Base-by-base conservation (phyloP, 768 basidiomycete genomes). In the Pisolithus sp. region DNA sequence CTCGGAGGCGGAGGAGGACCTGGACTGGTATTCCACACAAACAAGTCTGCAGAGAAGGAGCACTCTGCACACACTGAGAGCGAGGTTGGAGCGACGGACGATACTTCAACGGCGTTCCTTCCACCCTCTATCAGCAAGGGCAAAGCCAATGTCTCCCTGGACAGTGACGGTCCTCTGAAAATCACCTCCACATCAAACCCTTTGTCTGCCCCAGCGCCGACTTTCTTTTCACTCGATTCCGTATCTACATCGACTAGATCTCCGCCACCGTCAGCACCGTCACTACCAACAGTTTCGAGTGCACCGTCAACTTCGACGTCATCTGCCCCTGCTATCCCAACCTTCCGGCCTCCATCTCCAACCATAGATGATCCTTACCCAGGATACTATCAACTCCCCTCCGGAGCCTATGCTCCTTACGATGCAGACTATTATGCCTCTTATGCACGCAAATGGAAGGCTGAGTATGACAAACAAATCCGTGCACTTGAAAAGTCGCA, bases 321-420 rank as follows among this genome's bases (percentile, higher is more conserved):
- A 6, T 45, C 89, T 21, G 89, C 90, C 0, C 89, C 89, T 5
- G 66, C 65, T 13, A 64, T 92, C 10, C 77, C 84, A 5, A 80
- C 79, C 41, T 90, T 84, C 57, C 73, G 78, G 39, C 80, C 83
- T 0, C 90, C 89, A 1, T 81, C 84, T 48, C 90, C 91, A 1
- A 85, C 82, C 6, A 78, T 80, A 4, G 73, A 74, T 7, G 91
- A 93, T 61, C 79, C 80, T 15, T 90, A 91, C 65, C 91, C 91
- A 1, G 91, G 91, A 6, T 93, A 93, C 70, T 92, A 93, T 59
- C 82, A 85, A 49, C 76, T 86, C 18, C 89, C 91, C 0, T 85
- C 87, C 7, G 91, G 91, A 17, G 67, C 76, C 31, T 94, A 90
- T 82, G 85, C 80, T 23, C 80, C 83, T 0, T 76, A 92, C 61